phyloP scores from a whole-genome alignment of 352 stramenopile genomes.

The Achlya hypogyna region DNA sequence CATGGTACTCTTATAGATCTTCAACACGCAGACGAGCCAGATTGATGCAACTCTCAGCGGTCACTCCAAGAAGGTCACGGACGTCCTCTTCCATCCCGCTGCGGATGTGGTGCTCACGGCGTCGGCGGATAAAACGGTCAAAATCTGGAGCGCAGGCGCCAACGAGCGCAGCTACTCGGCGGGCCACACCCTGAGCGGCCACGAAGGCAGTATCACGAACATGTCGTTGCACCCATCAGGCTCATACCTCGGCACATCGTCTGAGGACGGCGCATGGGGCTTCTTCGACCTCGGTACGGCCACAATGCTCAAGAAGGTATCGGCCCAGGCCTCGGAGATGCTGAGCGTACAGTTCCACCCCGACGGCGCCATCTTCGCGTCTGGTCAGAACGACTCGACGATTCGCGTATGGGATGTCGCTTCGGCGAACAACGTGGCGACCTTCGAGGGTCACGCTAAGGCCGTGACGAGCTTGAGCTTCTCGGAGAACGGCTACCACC shows the following conservation, averaged over 20 bases:
- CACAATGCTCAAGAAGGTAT: slow-evolving; percentile 38
- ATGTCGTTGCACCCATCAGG: slow-evolving; percentile 76
- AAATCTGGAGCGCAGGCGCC: slow-evolving; percentile 50
- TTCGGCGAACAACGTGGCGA: slow-evolving; percentile 66
- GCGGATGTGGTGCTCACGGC: slow-evolving; percentile 59
- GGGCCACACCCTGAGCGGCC: slow-evolving; percentile 48
- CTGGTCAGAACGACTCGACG: slow-evolving; percentile 44
- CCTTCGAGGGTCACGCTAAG: slow-evolving; percentile 74
- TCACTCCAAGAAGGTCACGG: slow-evolving; percentile 80
- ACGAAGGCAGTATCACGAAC: slow-evolving; percentile 50
- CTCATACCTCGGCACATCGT: slow-evolving; percentile 67
- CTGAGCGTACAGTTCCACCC: slow-evolving; percentile 82
- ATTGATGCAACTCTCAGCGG: slow-evolving; percentile 64
- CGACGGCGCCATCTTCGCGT: slow-evolving; percentile 90
- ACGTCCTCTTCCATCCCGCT: slow-evolving; percentile 63
- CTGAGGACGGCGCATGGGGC: slow-evolving; percentile 72
- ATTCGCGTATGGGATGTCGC: slow-evolving; percentile 93
- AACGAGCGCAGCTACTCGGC: slow-evolving; percentile 33
- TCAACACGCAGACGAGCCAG: slow-evolving; percentile 61
- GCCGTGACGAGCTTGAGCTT: slow-evolving; percentile 75
- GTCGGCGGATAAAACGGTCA: slow-evolving; percentile 74
- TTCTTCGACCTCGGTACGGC: slow-evolving; percentile 73
- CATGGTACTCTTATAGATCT: slow-evolving; percentile 27
- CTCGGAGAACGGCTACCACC: slow-evolving; percentile 94
- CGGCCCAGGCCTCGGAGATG: slow-evolving; percentile 37